A percentile compares a stretch with the other conserved stretches of the same genome.
Conservation (phyloP, 2,329 filamentous ascomycete species). For the Xylaria sp. region DNA sequence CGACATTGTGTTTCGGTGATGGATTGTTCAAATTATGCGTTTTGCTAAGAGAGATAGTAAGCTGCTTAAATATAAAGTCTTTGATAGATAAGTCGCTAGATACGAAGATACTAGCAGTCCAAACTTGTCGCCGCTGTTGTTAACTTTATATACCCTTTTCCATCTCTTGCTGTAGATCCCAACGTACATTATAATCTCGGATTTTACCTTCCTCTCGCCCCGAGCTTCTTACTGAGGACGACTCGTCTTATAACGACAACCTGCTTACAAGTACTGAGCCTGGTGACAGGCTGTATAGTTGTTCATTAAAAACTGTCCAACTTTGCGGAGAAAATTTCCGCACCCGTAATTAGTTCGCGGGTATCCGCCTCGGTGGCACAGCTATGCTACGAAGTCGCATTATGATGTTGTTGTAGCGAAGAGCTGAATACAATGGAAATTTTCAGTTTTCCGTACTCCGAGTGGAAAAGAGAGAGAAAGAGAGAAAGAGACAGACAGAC, state of each 20-base stretch:
- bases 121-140: not conserved
- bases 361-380: constrained; percentile 5
- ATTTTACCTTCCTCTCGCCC: not conserved
- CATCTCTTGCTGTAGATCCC: not conserved
- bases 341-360: not conserved
- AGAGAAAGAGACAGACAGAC: no score
- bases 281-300: no score
- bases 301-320: no score
- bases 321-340: not conserved
- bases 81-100: not conserved
- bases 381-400: no score
- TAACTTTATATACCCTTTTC: not conserved
- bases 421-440: no score
- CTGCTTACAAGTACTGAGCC: not conserved
- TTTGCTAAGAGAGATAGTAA: not conserved
- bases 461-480: no score
- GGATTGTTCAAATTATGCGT: not conserved
- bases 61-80: not conserved
- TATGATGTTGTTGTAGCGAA: no score
- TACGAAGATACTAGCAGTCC: not conserved
- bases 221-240: not conserved
- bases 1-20: constrained; percentile 19
- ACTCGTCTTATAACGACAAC: not conserved
- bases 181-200: no score
- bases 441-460: not conserved